Conservation (phyloP, 2,329 filamentous ascomycete species). For the Colletotrichum acutatum region DNA sequence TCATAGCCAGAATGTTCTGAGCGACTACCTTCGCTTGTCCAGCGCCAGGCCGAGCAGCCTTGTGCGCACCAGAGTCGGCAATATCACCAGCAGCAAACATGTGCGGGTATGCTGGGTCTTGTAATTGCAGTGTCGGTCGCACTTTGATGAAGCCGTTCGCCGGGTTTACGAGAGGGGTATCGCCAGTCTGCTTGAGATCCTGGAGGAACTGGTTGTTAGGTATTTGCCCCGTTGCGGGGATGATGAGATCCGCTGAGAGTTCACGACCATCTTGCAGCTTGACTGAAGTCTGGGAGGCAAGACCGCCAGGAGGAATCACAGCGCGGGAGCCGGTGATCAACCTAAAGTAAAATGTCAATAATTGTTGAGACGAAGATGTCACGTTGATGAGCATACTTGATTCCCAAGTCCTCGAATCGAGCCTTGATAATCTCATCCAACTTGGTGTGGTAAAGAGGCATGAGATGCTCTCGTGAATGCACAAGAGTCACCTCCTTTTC, state of each 20-base stretch:
- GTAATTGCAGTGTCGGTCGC: slow-evolving; percentile 56
- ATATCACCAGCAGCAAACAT: slow-evolving; percentile 66
- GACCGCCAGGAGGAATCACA: neutral
- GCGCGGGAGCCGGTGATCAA: slow-evolving; percentile 14
- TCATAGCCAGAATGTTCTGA: slow-evolving; percentile 56
- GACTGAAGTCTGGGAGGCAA: neutral
- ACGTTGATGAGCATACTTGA: neutral
- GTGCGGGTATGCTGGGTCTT: slow-evolving; percentile 35
- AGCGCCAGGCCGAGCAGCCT: slow-evolving; percentile 55
- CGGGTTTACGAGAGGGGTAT: neutral
- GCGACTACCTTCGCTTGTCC: slow-evolving; percentile 56
- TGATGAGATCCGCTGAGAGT: slow-evolving; percentile 13
- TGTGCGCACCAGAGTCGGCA: slow-evolving; percentile 52
- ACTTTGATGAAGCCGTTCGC: slow-evolving; percentile 48
- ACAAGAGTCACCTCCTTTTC: slow-evolving; percentile 58
- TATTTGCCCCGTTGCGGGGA: slow-evolving; percentile 20
- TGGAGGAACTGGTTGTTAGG: slow-evolving; percentile 12
- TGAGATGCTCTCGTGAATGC: slow-evolving; percentile 55
- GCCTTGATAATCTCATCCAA: slow-evolving; percentile 16
- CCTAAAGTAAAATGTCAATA: neutral
- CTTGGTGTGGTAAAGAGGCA: slow-evolving; percentile 41
- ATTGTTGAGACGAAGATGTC: too few species aligned
- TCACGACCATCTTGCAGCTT: slow-evolving; percentile 7
- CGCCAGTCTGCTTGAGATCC: neutral
- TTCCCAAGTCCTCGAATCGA: slow-evolving; percentile 1